Evolutionary conservation across 2,329 filamentous ascomycete species (phyloP), one percentile per base, ranked within the genome.

Genomic region (Diatrype stigma): DNA sequence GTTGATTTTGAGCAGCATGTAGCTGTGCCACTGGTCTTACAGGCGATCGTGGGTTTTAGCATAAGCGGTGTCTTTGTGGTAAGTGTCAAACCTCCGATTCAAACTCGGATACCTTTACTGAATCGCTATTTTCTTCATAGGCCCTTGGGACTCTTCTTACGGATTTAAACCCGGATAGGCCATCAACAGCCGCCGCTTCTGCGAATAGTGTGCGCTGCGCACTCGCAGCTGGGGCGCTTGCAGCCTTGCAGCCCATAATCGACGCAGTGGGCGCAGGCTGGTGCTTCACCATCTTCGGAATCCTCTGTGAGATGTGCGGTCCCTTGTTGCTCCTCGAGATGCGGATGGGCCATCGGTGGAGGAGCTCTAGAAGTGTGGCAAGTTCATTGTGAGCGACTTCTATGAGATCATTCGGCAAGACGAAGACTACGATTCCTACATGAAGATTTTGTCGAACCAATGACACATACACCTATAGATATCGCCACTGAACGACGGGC

Each of bases 281-380:
- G 57, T 60, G 55, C 23, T 62, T 62, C 35, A 60, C 57, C 11
- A 56, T 61, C n/a, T 61, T 58, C 12, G 58, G 51, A 6, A 12
- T 52, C 2, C 42, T 58, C 5, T 52, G 46, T 45, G 50, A 49
- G 23, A 19, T 56, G 6, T 61, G 58, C 35, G 56, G 44, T 14
- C 55, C 52, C 4, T 34, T 59, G 16, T n/a, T 57, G 16, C 12
- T 56, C 7, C 40, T 52, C 1, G 51, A 57, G 48, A 51, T 57
- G 8, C 48, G 19, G 14, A 47, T 49, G 16, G 55, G 57, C 1
- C 47, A 50, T 3, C 46, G 34, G 11, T 56, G 55, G 53, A 53
- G 57, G 23, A 42, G 37, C 44, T 34, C 21, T 17, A 57, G 56
- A 44, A 6, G 40, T 11, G 12, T 16, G 10, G 37, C 37, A n/a